These are phyloP conservation scores for Mycena citricolor DNA, from an alignment of 1,284 basidiomycete genomes.

Conservation along the genomic window DNA sequence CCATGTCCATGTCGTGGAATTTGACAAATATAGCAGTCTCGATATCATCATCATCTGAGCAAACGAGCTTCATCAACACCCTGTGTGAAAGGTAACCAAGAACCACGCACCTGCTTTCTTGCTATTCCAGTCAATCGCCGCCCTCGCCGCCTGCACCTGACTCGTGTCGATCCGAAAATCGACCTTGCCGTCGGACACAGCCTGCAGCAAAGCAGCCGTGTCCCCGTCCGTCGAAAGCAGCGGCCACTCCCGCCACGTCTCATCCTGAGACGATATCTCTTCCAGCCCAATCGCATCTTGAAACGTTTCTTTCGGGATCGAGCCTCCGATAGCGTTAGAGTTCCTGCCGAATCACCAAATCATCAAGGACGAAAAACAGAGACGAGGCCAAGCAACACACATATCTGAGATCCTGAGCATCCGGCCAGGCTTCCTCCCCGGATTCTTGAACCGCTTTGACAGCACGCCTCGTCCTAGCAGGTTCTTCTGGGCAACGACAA, in stretches of 20 bases:
- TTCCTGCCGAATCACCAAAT: slow-evolving; percentile 46
- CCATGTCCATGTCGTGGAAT: slow-evolving; percentile 40
- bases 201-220: slow-evolving; percentile 65
- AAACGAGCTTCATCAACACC: slow-evolving; percentile 2
- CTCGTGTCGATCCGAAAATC: slow-evolving; percentile 67
- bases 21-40: slow-evolving; percentile 61
- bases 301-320: slow-evolving; percentile 59
- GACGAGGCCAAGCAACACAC: too few species aligned
- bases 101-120: slow-evolving; percentile 70
- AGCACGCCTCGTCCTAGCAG: slow-evolving; percentile 62
- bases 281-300: slow-evolving; percentile 68
- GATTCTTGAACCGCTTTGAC: slow-evolving; percentile 65
- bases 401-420: slow-evolving; percentile 73
- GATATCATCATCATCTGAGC: slow-evolving; percentile 78
- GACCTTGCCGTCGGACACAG: slow-evolving; percentile 69
- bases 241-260: slow-evolving; percentile 69
- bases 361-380: too few species aligned
- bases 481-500: slow-evolving; percentile 55
- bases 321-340: slow-evolving; percentile 66
- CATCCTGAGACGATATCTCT: slow-evolving; percentile 48
- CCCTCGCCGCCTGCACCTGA: slow-evolving; percentile 52
- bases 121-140: slow-evolving; percentile 74
- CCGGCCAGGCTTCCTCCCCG: slow-evolving; percentile 61
- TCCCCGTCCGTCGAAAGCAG: slow-evolving; percentile 73
- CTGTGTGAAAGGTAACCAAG: not conserved